Evolutionary conservation across 2,329 filamentous ascomycete genomes (phyloP), one percentile per base, ranked within the genome.

Genomic region (Fusarium sp.): DNA sequence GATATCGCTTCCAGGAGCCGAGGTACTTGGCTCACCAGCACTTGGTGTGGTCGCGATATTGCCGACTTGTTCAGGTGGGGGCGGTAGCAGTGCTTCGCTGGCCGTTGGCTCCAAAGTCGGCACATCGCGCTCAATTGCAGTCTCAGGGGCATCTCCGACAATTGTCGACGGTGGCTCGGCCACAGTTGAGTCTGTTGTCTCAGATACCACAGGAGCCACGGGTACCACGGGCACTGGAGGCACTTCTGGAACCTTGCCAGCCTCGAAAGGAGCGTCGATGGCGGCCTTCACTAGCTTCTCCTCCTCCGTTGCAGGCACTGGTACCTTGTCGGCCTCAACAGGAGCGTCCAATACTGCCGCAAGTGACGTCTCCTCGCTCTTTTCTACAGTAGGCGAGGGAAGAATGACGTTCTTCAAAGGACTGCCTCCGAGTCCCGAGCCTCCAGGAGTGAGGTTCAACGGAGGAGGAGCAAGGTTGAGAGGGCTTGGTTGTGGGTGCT

Each of bases 341-440:
- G 68, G 58, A 16, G 58, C 57, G 1, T 72, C 64, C 2, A 60
- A 30, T 2, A 62, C 64, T 59, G 61, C 45, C 11, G 48, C 35
- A 16, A 64, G 59, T 7, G 74, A 52, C 8, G 68, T 70, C 62
- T 76, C 70, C 7, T 72, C 59, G 27, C 70, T 48, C 11, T 69
- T 35, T 25, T 82, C 76, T 23, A 86, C 84, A 1, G 84, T 85
- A 0, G 87, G 86, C 11, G 87, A 88, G 11, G 82, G 83, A 18
- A 87, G 68, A 32, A 87, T 81, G 39, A 88, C 86, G 58, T 89
- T 87, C 80, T 89, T 89, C 23, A 89, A 79, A 1, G 88, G 88
- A 62, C 88, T 90, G 4, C 87, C 88, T 71, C 88, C 87, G 4
- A 83, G 75, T 70, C 77, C 83, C 1, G 83, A 81, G 4, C 83